Evolutionary conservation across 495 filamentous ascomycete genomes (phyloP).

Genomic region (Aspergillus olivimuriae): DNA sequence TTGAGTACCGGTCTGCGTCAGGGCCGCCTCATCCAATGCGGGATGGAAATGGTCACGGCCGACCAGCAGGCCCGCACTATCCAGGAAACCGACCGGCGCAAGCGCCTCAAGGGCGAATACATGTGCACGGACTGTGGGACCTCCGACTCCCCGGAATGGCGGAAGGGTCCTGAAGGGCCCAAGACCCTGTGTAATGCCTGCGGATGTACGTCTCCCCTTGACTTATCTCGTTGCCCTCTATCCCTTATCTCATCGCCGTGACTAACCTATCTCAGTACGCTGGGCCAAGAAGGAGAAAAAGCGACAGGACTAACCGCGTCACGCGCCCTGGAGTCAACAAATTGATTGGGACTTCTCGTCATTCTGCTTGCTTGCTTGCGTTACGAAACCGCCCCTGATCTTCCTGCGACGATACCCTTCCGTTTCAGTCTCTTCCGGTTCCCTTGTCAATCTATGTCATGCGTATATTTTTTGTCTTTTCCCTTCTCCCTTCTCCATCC

Average conservation of each 20-base stretch:
- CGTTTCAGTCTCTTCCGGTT: background rate
- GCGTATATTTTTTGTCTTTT: too few relatives aligned
- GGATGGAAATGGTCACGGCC: slow-evolving; percentile 78
- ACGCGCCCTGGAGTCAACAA: too few relatives aligned
- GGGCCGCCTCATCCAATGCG: slow-evolving; percentile 75
- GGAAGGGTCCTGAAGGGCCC: slow-evolving; percentile 87
- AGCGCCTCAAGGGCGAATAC: slow-evolving; percentile 92
- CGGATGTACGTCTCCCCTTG: slow-evolving; percentile 50
- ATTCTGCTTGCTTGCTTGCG: background rate
- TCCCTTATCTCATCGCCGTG: background rate
- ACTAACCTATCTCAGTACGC: slow-evolving; percentile 36
- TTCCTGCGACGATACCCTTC: slow-evolving; percentile 5
- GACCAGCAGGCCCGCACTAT: slow-evolving; percentile 49
- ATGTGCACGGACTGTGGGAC: slow-evolving; percentile 96
- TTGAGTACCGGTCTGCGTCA: slow-evolving; percentile 80
- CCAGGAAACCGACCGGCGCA: slow-evolving; percentile 71
- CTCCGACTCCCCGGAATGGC: slow-evolving; percentile 91
- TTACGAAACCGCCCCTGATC: background rate
- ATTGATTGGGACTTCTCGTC: background rate
- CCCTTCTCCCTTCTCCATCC: background rate
- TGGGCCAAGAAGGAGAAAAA: slow-evolving; percentile 81
- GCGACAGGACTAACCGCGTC: slow-evolving; percentile 34
- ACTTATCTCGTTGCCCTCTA: too few relatives aligned
- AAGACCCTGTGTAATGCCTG: slow-evolving; percentile 98
- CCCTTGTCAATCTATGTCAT: background rate